Evolutionary conservation across 495 filamentous ascomycete species (phyloP), one percentile per base, ranked within the genome.

Genomic region (Talaromyces liani): DNA sequence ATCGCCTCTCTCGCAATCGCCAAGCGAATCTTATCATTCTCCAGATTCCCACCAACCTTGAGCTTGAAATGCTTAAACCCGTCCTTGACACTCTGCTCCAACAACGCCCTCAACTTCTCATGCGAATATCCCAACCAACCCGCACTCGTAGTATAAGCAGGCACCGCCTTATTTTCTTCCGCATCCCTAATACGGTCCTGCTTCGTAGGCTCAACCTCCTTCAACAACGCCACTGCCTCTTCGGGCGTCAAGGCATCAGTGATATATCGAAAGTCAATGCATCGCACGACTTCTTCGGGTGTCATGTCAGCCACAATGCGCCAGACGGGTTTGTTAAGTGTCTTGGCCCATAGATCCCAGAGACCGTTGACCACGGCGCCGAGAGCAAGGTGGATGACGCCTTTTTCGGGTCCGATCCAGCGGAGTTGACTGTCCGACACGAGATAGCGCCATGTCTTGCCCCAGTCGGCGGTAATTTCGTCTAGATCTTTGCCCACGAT

Each of bases 371-470:
- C 88, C 24, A 96, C 88, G 36, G 92, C 91, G 29, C 90, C 92
- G 0, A 95, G 87, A 2, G 93, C 93, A 0, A 97, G 86, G 74
- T 97, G 93, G 65, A 93, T 94, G 16, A 96, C 93, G 58, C 93
- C 93, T 77, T 96, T 96, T 71, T 97, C 93, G 2, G 93, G 93
- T 0, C 93, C 93, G 70, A 96, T 93, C 93, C 93, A 97, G 31
- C 93, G 90, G 33, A 96, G 80, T 69, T 96, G 93, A 61, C 85
- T 88, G 82, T 96, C 93, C 61, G 87, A 88, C 70, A 94, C 91
- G 0, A 97, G 88, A 74, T 93, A 87, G 2, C 92, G 86, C 92
- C 92, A 97, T 39, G 92, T 96, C 68, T 86, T 77, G 68, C 91
- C 91, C 91, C 90, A 95, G 80, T 96, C 83, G 16, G 83, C 73